Evolutionary conservation across 257 asterid species (phyloP), one percentile per base, ranked within the genome.

Genomic region (Nicotiana attenuata): DNA sequence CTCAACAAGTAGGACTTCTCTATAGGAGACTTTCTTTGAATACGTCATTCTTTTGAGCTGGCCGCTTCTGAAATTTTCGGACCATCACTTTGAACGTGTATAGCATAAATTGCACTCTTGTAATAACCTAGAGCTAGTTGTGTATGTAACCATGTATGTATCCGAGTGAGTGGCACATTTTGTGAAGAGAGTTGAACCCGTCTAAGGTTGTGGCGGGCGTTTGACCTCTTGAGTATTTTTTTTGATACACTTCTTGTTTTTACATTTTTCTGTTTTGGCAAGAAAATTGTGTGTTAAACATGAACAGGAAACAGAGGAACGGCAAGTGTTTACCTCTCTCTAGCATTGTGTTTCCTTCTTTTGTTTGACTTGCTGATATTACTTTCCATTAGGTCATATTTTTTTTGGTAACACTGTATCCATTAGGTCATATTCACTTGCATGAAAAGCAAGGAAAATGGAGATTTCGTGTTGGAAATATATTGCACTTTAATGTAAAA

Each of bases 71-170:
- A 73, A 13, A 6, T 73, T 14, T 73, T 22, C 78, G 3, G 35
- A 55, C 60, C 6, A 22, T 14, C 59, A 14, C 60, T 71, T 14
- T 24, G 41, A 47, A 24, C 14, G 41, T 73, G 41, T 75, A 15
- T 73, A 26, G 41, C 63, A 26, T 75, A 50, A 73, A 75, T 16
- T 75, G 61, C 41, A 50, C 80, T 15, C n/a, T 50, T 50, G 63
- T 60, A 75, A 50, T 75, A 8, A 50, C 80, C 53, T 75, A 50
- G 80, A 50, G 60, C 63, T 75, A 75, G 63, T 50, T 75, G 26
- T 75, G 63, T 15, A 15, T 75, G 41, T 73, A 73, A 50, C 35
- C 45, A 26, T 50, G 24, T 26, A 75, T 15, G 63, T 75, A 75
- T 75, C 5, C 8, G 26, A 75, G 79, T 15, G 79, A 24, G 24